phyloP scores from a whole-genome alignment of 2,329 filamentous ascomycete species.

The Aulographum hederae region DNA sequence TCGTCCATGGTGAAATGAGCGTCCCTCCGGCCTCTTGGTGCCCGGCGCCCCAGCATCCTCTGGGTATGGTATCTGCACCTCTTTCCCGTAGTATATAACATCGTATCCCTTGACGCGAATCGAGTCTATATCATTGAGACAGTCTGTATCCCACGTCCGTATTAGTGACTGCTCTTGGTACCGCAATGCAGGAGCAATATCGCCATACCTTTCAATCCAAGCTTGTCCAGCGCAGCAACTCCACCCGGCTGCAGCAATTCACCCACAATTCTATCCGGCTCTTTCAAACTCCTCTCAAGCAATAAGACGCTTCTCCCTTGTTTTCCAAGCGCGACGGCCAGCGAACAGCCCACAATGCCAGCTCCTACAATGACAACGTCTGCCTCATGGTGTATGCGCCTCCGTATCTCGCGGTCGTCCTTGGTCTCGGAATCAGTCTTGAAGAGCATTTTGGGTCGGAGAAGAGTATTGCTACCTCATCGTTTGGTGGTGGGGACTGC shows the following conservation, averaged over 20 bases:
- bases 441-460: conserved; percentile 1
- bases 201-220: conserved; percentile 46
- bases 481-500: too few relatives aligned
- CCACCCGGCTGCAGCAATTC: conserved; percentile 90
- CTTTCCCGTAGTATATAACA: conserved; percentile 60
- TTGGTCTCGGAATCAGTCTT: too few relatives aligned
- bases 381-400: conserved; percentile 38
- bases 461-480: too few relatives aligned
- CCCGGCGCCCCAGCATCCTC: conserved; percentile 24
- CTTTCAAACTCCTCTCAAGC: conserved; percentile 73
- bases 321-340: conserved; percentile 66
- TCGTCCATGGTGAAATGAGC: conserved; percentile 82
- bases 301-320: conserved; percentile 84
- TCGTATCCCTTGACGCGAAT: conserved; percentile 72
- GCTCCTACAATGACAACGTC: conserved; percentile 89
- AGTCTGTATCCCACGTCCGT: too few relatives aligned
- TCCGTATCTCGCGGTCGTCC: conserved; percentile 24
- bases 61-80: conserved; percentile 66
- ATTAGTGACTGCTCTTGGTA: neutral
- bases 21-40: conserved; percentile 44
- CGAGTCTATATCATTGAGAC: conserved; percentile 77
- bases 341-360: conserved; percentile 73
- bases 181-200: neutral
- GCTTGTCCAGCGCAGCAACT: conserved; percentile 56
- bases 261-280: conserved; percentile 90